phyloP scores from a whole-genome alignment of 139 green algal genomes.

The Mesotaenium endlicherianum region DNA sequence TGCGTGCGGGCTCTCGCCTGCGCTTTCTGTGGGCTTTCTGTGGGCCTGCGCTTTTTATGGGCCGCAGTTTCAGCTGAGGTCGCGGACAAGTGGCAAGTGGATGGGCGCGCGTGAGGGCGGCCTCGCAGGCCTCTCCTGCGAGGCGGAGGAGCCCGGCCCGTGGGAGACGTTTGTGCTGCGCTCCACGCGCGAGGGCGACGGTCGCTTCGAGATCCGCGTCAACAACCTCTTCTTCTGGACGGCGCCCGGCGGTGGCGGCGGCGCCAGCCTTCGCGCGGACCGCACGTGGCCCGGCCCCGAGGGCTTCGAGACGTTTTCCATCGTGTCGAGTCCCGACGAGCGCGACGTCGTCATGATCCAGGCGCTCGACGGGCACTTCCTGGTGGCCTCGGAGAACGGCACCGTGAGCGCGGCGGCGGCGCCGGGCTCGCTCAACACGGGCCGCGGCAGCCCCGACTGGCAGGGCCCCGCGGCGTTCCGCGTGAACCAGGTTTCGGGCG shows the following conservation, averaged over 20 bases:
- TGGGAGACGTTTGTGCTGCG: conserved; percentile 21
- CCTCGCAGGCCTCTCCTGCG: not conserved
- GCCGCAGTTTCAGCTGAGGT: not conserved
- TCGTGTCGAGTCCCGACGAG: not conserved
- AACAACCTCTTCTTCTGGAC: conserved; percentile 5
- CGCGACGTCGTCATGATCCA: conserved; percentile 4
- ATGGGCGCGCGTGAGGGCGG: not conserved
- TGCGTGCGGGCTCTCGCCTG: too few species aligned
- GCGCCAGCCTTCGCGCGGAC: not conserved
- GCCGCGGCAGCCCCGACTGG: not conserved
- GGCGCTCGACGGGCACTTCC: not conserved
- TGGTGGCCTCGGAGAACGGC: not conserved
- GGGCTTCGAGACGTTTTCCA: not conserved
- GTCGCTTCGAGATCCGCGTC: not conserved
- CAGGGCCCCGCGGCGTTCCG: not conserved
- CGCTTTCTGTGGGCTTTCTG: too few species aligned
- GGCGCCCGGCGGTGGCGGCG: not conserved
- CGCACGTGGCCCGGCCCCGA: not conserved
- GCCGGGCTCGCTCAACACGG: not conserved
- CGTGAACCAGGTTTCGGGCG: not conserved
- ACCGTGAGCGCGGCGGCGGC: not conserved
- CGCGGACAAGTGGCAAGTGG: not conserved
- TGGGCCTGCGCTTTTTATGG: not conserved
- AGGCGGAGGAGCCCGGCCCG: not conserved
- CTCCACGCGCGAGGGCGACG: not conserved